Evolutionary conservation across 495 filamentous ascomycete species (phyloP).

Genomic region (Aspergillus diversus): DNA sequence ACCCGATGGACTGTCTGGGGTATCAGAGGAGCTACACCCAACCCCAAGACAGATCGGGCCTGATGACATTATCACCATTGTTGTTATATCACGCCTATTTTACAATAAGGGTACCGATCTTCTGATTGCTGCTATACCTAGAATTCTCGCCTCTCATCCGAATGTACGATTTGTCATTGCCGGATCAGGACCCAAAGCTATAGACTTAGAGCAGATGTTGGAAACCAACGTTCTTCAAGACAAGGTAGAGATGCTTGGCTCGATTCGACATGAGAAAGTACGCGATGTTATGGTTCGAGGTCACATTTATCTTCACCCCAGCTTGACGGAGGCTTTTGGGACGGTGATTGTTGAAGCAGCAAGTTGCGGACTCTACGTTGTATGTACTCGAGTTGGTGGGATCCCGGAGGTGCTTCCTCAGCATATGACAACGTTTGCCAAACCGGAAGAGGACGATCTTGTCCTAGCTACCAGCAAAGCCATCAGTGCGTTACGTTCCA

Average conservation of each 20-base stretch:
- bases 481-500: constrained; percentile 77
- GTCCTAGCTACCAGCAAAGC: constrained; percentile 81
- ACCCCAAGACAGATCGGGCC: constrained; percentile 66
- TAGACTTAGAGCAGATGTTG: constrained; percentile 97
- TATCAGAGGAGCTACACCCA: constrained; percentile 45
- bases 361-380: constrained; percentile 91
- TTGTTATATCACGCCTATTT: constrained; percentile 95
- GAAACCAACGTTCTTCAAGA: constrained; percentile 96
- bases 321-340: constrained; percentile 93
- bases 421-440: constrained; percentile 93
- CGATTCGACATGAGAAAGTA: constrained; percentile 93
- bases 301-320: constrained; percentile 95
- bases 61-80: constrained; percentile 88
- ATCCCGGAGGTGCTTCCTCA: constrained; percentile 93
- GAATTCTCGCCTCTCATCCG: constrained; percentile 83
- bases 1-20: constrained; percentile 34
- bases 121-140: constrained; percentile 89
- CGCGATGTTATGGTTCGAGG: constrained; percentile 98
- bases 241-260: constrained; percentile 86
- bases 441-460: constrained; percentile 90
- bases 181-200: constrained; percentile 92
- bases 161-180: constrained; percentile 97
- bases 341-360: constrained; percentile 98
- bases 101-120: constrained; percentile 99
- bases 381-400: constrained; percentile 93